Base-by-base conservation (phyloP, 805 yeast species). In the Priceomyces melissophilus region DNA sequence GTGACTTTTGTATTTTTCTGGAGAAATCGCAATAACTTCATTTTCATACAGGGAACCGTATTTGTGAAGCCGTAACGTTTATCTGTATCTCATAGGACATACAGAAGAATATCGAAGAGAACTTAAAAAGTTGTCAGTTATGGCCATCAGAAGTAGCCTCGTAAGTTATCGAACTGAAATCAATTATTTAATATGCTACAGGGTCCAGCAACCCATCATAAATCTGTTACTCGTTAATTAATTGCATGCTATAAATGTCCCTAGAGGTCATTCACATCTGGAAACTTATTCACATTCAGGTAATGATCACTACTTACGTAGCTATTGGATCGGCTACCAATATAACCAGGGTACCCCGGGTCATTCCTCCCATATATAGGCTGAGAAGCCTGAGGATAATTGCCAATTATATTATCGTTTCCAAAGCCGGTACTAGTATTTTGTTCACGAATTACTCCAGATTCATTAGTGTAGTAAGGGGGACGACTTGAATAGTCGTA, bases 401-500 rank as follows among this genome's bases (percentile, higher is more conserved):
- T 20, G 8, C 25, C 25, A 4, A 30, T 17, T 30, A n/a, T 26
- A 35, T 23, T 28, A 28, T 51, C 52, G 44, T 68, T 68, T 2
- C 74, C 74, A 44, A 68, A 68, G 1, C 74, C 74, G 14, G 58
- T 52, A 39, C 71, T 67, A 0, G 74, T 69, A 8, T 67, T 67
- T 40, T 65, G 71, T 32, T 49, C 60, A 14, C 12, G 38, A 2
- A 25, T 23, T 31, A n/a, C n/a, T 16, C 34, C 23, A 2, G 31
- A n/a, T 1, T 20, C 15, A 15, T 20, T 15, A 15, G 28, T 13
- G 4, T 32, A 25, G 9, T 14, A 12, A 4, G 30, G 35, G 9
- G 14, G 33, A 13, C 33, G 30, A n/a, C n/a, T n/a, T 4, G 28
- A 13, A 20, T 39, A 34, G 11, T 25, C 23, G 11, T 10, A 28